These are phyloP conservation scores for Phlegmacium glaucopus DNA, from an alignment of 768 basidiomycete species.

Conservation along the genomic window DNA sequence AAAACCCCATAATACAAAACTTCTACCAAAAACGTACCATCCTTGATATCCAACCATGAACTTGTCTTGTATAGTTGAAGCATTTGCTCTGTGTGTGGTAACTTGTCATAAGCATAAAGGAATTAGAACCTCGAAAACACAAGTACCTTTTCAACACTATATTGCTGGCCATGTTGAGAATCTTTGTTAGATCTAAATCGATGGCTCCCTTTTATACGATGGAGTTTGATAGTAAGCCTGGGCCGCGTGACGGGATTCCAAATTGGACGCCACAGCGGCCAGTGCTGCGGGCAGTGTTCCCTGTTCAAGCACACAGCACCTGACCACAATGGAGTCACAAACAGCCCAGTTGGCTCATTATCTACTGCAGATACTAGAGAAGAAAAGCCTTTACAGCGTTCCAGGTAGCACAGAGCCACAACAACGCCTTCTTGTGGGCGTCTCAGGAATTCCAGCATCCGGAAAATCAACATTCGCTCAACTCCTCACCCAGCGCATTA, in stretches of 20 bases:
- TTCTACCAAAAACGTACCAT: conserved; percentile 47
- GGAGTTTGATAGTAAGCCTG: background rate
- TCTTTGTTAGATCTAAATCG: background rate
- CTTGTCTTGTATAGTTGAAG: conserved; percentile 79
- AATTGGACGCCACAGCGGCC: too few relatives aligned
- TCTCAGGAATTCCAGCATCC: conserved; percentile 79
- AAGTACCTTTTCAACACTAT: conserved; percentile 40
- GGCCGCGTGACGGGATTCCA: background rate
- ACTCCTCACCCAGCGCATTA: conserved; percentile 51
- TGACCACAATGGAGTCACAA: conserved; percentile 19
- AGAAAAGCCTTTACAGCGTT: conserved; percentile 24
- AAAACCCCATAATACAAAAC: too few relatives aligned
- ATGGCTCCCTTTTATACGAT: background rate
- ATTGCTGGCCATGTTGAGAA: conserved; percentile 20
- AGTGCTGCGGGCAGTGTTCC: too few relatives aligned
- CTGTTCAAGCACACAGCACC: background rate
- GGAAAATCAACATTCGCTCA: conserved; percentile 81
- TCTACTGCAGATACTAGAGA: conserved; percentile 25
- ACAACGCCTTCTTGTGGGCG: conserved; percentile 63
- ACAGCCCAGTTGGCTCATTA: conserved; percentile 19
- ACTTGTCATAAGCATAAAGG: conserved; percentile 1
- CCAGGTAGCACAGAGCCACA: conserved; percentile 4
- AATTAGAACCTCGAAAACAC: background rate
- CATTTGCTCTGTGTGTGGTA: conserved; percentile 59
- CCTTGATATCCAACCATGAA: conserved; percentile 86